Evolutionary conservation across 805 yeast genomes (phyloP), one percentile per base, ranked within the genome.

Genomic region (Jamesozyma lodderae): DNA sequence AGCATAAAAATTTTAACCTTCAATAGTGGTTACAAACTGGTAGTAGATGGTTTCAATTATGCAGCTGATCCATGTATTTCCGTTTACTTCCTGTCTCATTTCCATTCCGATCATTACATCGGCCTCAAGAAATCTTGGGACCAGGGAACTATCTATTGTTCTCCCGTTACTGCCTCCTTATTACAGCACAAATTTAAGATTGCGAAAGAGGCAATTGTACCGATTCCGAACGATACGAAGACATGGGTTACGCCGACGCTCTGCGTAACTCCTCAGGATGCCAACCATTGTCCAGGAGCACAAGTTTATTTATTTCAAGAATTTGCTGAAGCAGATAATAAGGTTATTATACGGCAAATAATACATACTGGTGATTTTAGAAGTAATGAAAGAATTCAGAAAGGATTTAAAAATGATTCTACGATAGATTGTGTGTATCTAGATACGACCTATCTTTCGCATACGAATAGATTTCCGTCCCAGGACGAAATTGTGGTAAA

Each of bases 281-380:
- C 97, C 0, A 90, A 92, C 49, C 98, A 92, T 60, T 92, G 98
- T 59, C 98, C 98, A 1, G 98, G 98, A 2, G 85, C 96, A 3
- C 85, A 76, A 0, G 72, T 92, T 0, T 82, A 88, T 42, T 59
- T 87, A 10, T 81, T 85, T 49, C 80, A 79, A 49, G 63, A 63
- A 37, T 45, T 45, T 42, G 15, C n/a, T 4, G 19, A 14, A n/a
- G 17, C 14, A 16, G 46, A 46, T 13, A 35, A 30, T 31, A 33
- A 9, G 36, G 37, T 3, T 20, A 28, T 22, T 18, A 33, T 47
- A 7, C 44, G 44, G 27, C 53, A 52, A 35, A 40, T 56, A 4
- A 60, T 92, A 23, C 98, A 92, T 57, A 87, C 96, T 37, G 98
- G 98, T 2, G 98, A 92, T 61, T 92, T 90, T 52, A 65, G 98